Evolutionary conservation across 2,329 filamentous ascomycete species (phyloP), one percentile per base, ranked within the genome.

Genomic region (Emmonsia crescens): DNA sequence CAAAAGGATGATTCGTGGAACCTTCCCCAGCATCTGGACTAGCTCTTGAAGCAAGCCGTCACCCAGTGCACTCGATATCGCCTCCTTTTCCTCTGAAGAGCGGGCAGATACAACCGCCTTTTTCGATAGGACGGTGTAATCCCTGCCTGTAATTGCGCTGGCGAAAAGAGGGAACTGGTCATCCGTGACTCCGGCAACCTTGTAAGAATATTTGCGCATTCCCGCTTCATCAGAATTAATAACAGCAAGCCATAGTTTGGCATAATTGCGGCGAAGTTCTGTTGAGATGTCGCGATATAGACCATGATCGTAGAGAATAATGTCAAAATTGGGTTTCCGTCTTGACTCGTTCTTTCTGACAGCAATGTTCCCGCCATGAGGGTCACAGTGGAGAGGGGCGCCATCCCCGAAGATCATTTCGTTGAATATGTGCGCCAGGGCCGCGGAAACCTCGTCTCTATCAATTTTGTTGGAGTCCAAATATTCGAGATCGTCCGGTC

Each of bases 391-490:
- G 46, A 99, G 78, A 0, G 94, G 91, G 0, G 93, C 93, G 63
- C 87, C 83, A 59, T 87, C 84, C 57, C 93, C 92, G 67, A 99
- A 99, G 67, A 99, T 96, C 94, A 99, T 99, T 73, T 97, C 92
- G 79, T 99, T 99, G 82, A 99, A 99, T 63, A 99, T 91, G 63
- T 87, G 86, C 0, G 94, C 88, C 3, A 99, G 80, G 0, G 91
- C 89, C 1, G 93, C 92, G 0, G 92, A 96, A 5, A 99, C 94
- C 75, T 97, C 93, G 71, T 97, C 94, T 24, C 94, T 86, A 74
- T 96, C 91, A 71, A 99, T 99, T 62, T 85, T 83, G 72, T 95
- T 89, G 6, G 82, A 79, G 73, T 97, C 94, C 3, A 99, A 80
- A 71, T 89, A 97, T 19, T 84, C 85, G 1, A 97, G 82, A 71